Evolutionary conservation across 495 filamentous ascomycete genomes (phyloP).

Genomic region (Penicillium simplicissimum): DNA sequence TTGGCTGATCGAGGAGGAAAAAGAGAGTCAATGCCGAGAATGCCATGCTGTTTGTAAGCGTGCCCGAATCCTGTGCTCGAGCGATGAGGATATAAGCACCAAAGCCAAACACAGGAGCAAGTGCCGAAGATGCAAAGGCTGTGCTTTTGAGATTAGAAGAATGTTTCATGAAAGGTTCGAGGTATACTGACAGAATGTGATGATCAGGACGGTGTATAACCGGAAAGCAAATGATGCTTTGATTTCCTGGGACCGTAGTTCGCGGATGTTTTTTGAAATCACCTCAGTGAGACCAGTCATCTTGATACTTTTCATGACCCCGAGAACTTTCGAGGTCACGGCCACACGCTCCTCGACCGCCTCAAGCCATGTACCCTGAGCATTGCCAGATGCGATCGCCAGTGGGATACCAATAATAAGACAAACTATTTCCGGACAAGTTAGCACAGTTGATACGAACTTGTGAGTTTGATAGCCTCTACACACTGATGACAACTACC

Average conservation of each 20-base stretch:
- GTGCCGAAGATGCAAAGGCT: constrained; percentile 23
- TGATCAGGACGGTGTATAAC: constrained; percentile 12
- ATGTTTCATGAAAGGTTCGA: neutral
- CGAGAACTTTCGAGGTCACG: constrained; percentile 49
- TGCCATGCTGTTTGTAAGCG: constrained; percentile 24
- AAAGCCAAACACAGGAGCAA: constrained; percentile 28
- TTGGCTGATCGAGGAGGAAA: constrained; percentile 22
- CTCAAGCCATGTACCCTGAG: constrained; percentile 46
- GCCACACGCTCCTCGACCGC: constrained; percentile 55
- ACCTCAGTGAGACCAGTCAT: constrained; percentile 54
- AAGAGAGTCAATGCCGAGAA: constrained; percentile 31
- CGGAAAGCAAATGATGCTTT: constrained; percentile 17
- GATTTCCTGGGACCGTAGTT: constrained; percentile 21
- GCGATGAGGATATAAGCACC: constrained; percentile 25
- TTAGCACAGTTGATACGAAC: neutral
- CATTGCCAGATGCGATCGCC: constrained; percentile 19
- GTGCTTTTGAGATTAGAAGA: constrained; percentile 5
- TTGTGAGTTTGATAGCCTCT: neutral
- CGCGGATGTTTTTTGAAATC: constrained; percentile 37
- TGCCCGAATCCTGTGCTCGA: constrained; percentile 14
- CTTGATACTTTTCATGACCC: constrained; percentile 59
- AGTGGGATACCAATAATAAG: constrained; percentile 22
- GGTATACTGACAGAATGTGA: constrained; percentile 19
- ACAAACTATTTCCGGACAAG: constrained; percentile 15
- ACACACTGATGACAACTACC: constrained; percentile 45